phyloP scores from a whole-genome alignment of 805 yeast species.

The Saccharomycopsis guyanensis region DNA sequence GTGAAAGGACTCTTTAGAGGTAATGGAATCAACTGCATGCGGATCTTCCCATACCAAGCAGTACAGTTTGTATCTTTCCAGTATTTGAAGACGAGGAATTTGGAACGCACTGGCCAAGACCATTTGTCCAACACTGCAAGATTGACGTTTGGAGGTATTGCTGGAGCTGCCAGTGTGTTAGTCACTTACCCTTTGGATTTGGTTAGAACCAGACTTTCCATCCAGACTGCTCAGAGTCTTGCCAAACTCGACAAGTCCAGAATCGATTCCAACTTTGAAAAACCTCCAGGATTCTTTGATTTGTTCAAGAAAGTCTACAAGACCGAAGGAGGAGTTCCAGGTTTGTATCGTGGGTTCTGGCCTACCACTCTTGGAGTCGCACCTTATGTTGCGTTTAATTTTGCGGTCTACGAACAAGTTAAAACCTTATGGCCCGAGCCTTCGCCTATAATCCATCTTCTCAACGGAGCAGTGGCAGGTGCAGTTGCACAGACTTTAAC shows the following conservation, averaged over 20 bases:
- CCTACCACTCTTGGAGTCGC: conserved; percentile 96
- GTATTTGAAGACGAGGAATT: conserved; percentile 32
- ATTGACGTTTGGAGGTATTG: conserved; percentile 67
- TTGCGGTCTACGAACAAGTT: conserved; percentile 78
- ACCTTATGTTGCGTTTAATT: conserved; percentile 90
- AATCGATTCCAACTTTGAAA: conserved; percentile 26
- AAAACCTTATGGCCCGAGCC: conserved; percentile 43
- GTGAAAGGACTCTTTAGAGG: conserved; percentile 84
- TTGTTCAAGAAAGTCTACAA: conserved; percentile 52
- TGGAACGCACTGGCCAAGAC: conserved; percentile 22
- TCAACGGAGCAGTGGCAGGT: conserved; percentile 81
- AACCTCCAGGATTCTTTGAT: conserved; percentile 66
- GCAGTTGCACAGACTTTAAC: conserved; percentile 86
- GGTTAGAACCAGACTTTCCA: conserved; percentile 80
- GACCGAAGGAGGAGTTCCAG: conserved; percentile 75
- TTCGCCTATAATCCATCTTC: conserved; percentile 29
- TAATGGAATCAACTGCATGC: conserved; percentile 78
- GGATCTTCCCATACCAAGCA: conserved; percentile 91
- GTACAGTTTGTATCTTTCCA: conserved; percentile 89
- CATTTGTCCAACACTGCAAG: conserved; percentile 50
- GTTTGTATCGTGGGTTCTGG: conserved; percentile 74
- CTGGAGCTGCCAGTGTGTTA: conserved; percentile 72
- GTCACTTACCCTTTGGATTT: conserved; percentile 90
- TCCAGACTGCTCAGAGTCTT: conserved; percentile 70
- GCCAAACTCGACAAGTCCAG: conserved; percentile 36